Evolutionary conservation across 2,329 filamentous ascomycete species (phyloP), one percentile per base, ranked within the genome.

Genomic region (Paraphoma chrysanthemicola): DNA sequence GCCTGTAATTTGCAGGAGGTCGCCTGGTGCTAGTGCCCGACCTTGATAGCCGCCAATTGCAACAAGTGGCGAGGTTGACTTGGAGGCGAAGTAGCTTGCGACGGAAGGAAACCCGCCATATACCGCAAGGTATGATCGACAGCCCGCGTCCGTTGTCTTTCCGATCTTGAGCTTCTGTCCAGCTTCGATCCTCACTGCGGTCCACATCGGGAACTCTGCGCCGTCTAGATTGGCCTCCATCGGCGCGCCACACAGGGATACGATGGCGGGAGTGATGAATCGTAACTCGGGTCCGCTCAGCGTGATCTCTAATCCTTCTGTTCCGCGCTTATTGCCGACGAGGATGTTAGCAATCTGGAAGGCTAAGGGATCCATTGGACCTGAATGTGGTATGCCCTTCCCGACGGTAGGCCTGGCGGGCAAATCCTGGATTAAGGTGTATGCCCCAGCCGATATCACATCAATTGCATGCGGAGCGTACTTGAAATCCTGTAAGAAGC

Each of bases 301-400:
- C 0, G 86, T 88, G 28, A 88, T 85, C 62, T 90, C 87, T 0
- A 90, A 71, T 0, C 79, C 80, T 67, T 87, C 87, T 3, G 73
- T 79, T 0, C 78, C 79, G 0, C 77, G 67, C 0, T 78, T 62
- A 51, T 89, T 89, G 0, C 85, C 86, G 0, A 85, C 86, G 1
- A 89, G 77, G 17, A 83, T 75, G 59, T 89, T 90, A 2, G 84
- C 86, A 29, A 87, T 78, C 23, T 82, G 81, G 44, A 85, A 83
- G 1, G 84, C 80, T n/a, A 88, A 67, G 0, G 81, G 78, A 64
- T 88, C 86, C 86, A 88, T 88, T 0, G 87, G 85, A 0, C 87
- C 86, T 4, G 81, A 80, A 31, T 86, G 83, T 4, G 83, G 83
- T 47, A 89, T 84, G 6, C 86, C 87, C 64, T 82, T 81, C 1